phyloP scores from a whole-genome alignment of 805 yeast genomes.

The Saccharomycopsis sp. region DNA sequence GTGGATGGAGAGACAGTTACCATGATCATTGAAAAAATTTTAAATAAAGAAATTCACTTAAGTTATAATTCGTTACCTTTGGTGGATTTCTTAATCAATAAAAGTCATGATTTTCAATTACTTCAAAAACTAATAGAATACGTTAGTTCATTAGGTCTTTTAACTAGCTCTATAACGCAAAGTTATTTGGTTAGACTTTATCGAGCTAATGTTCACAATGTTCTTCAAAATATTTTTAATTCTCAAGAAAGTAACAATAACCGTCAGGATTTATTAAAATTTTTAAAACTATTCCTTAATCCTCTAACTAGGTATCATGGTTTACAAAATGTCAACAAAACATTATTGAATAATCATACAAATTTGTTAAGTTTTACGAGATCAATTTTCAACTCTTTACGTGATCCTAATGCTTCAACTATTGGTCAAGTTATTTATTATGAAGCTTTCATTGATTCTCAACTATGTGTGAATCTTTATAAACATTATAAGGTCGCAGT shows the following conservation, averaged over 20 bases:
- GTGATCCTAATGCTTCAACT: slow-evolving; percentile 17
- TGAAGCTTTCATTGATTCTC: slow-evolving; percentile 28
- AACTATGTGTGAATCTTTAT: slow-evolving; percentile 24
- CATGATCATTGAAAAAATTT: slow-evolving; percentile 4
- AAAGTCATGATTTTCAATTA: slow-evolving; percentile 3
- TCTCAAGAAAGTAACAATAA: not conserved
- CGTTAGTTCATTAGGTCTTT: slow-evolving; percentile 1
- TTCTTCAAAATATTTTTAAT: not conserved
- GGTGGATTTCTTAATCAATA: slow-evolving; percentile 1
- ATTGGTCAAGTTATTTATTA: slow-evolving; percentile 20
- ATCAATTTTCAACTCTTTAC: slow-evolving; percentile 18
- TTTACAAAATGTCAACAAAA: not conserved
- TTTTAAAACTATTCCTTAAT: too few relatives aligned
- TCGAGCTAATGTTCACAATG: too few relatives aligned
- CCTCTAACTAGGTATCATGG: too few relatives aligned
- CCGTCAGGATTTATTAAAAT: too few relatives aligned
- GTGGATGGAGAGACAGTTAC: slow-evolving; percentile 2
- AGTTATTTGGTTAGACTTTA: slow-evolving; percentile 7
- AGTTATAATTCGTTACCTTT: slow-evolving; percentile 5
- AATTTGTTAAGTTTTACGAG: slow-evolving; percentile 20
- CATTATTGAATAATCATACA: not conserved
- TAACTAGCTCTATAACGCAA: slow-evolving; percentile 5
- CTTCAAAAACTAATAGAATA: slow-evolving; percentile 1
- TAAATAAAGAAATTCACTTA: slow-evolving; percentile 1
- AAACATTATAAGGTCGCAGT: slow-evolving; percentile 10